Base-by-base conservation (phyloP, 768 basidiomycete species). In the Hericium alpestre region DNA sequence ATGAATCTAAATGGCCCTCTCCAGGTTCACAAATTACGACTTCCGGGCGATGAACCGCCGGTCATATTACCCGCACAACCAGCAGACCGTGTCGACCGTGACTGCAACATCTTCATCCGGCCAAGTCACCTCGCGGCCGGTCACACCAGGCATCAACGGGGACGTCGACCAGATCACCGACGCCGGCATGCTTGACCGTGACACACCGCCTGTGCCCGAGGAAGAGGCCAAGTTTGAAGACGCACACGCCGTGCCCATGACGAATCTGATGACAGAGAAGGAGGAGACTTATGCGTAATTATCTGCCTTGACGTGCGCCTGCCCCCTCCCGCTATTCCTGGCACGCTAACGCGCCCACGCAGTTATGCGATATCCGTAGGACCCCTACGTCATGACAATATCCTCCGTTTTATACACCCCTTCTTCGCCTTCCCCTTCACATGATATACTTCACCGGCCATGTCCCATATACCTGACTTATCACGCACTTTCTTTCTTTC, bases 11-110 rank as follows among this genome's bases (percentile, higher is more conserved):
- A 18, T 38, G 18, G 38, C 47, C 43, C 23, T 25, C 20, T 25
- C 15, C 63, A 95, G 93, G 70, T 96, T 96, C 70, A 86, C 86
- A 15, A 78, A 87, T 6, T 96, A 96, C 65, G 93, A 97, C 71
- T 95, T 91, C 71, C 86, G 86, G 72, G 87, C 86, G 71, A 93
- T 90, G 84, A 84, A 86, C 66, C 82, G 93, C 39, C 86, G 90
- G 61, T 91, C 91, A 20, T 94, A 96, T 66, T 95, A 92, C 69
- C 89, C 89, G 10, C 82, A 86, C 53, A 90, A 88, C 67, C 89
- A 87, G 61, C 77, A 81, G 62, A 73, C 78, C 53, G 67, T 76
- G 23, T 73, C 76, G 4, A 83, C 86, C 3, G 80, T 85, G 32
- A 90, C 87, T 4, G 86, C 83, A 15, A 87, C 87, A 0, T 84